A percentile compares a stretch with the other conserved stretches of the same genome.
These are phyloP conservation scores for Pisolithus marmoratus DNA, from an alignment of 768 basidiomycete genomes.

Conservation along the genomic window DNA sequence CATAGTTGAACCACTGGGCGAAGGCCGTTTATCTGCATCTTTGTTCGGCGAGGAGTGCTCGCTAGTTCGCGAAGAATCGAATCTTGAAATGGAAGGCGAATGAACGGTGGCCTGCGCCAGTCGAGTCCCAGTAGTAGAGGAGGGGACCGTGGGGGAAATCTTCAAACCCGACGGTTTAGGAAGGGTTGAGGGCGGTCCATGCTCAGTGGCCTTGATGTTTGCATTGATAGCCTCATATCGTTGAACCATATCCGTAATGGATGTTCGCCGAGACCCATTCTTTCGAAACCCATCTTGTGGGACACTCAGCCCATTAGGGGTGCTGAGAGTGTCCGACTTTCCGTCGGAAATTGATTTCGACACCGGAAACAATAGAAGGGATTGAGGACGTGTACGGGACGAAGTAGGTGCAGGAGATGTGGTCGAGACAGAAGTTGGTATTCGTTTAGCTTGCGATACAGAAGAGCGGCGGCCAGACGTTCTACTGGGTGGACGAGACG, in stretches of 20 bases:
- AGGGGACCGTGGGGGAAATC: constrained; percentile 6
- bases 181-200: constrained; percentile 25
- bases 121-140: constrained; percentile 16
- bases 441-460: constrained; percentile 25
- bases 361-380: constrained; percentile 68
- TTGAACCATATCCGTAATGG: constrained; percentile 85
- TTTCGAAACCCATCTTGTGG: constrained; percentile 43
- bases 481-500: constrained; percentile 22
- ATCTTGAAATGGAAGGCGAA: constrained; percentile 21
- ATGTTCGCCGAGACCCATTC: constrained; percentile 49
- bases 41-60: constrained; percentile 6
- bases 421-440: constrained; percentile 20
- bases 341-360: constrained; percentile 37
- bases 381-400: constrained; percentile 61
- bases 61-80: constrained; percentile 17
- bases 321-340: constrained; percentile 25
- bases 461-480: constrained; percentile 25
- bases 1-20: constrained; percentile 4
- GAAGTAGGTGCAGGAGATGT: constrained; percentile 23
- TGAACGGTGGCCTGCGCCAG: constrained; percentile 11
- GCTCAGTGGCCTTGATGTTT: constrained; percentile 25
- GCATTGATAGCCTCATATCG: constrained; percentile 66
- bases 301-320: constrained; percentile 37
- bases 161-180: constrained; percentile 28
- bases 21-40: constrained; percentile 20